Evolutionary conservation across 768 basidiomycete genomes (phyloP).

Genomic region (Lenzites betulinus): DNA sequence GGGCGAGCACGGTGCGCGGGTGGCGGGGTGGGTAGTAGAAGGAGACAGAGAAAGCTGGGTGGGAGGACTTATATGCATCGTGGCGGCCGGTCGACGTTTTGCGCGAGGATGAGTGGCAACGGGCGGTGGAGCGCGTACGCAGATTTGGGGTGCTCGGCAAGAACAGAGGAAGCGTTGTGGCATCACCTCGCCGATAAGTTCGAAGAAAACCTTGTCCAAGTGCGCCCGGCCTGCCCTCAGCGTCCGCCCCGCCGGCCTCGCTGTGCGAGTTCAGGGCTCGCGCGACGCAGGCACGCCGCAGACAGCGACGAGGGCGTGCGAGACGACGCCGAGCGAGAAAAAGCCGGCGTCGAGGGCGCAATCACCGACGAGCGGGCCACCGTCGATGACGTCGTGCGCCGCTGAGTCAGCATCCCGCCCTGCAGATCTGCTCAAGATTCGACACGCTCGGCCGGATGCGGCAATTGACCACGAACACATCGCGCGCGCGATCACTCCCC

Average conservation of each 20-base stretch:
- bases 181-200: conserved; percentile 8
- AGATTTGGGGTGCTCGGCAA: conserved; percentile 23
- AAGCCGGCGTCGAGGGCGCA: conserved; percentile 8
- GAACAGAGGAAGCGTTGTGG: conserved; percentile 17
- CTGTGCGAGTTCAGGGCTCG: neutral
- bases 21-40: conserved; percentile 6
- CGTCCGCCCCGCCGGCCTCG: neutral
- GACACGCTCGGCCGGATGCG: conserved; percentile 9
- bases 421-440: conserved; percentile 10
- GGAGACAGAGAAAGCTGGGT: neutral
- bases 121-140: conserved; percentile 16
- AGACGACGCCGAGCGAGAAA: conserved; percentile 8
- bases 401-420: conserved; percentile 9
- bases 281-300: neutral
- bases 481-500: conserved; percentile 19
- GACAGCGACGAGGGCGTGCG: neutral
- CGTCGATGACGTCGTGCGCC: conserved; percentile 2
- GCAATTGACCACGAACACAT: conserved; percentile 15
- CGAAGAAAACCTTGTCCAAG: conserved; percentile 6
- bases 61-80: neutral
- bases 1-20: neutral
- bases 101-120: conserved; percentile 7
- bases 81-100: neutral
- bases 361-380: neutral
- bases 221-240: neutral